phyloP scores from a whole-genome alignment of 306 rosid species.

The Albizia julibrissin region DNA sequence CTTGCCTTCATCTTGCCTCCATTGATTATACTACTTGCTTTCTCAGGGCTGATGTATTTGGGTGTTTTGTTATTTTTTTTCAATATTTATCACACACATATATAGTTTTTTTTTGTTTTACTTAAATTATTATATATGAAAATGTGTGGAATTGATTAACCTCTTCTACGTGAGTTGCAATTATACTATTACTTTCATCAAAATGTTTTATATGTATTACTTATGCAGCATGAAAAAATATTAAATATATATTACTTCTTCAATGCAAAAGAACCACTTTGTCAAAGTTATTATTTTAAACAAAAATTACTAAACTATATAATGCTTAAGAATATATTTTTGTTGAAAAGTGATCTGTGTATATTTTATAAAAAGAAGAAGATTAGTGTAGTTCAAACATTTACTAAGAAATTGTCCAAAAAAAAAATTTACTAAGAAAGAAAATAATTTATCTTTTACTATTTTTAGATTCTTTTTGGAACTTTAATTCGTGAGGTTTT shows the following conservation, averaged over 20 bases:
- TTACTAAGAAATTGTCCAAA: no score
- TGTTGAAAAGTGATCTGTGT: background rate
- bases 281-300: background rate
- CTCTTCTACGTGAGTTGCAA: background rate
- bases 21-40: slow-evolving; percentile 25
- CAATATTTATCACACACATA: background rate
- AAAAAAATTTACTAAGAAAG: background rate
- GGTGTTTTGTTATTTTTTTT: slow-evolving; percentile 20
- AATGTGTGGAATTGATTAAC: background rate
- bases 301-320: background rate
- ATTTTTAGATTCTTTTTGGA: background rate
- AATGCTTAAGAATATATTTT: background rate
- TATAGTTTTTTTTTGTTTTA: background rate
- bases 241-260: background rate
- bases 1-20: slow-evolving; percentile 62
- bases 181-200: background rate
- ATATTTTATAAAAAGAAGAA: background rate
- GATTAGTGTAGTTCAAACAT: background rate
- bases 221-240: background rate
- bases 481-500: background rate
- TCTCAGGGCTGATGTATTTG: slow-evolving; percentile 14
- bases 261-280: background rate
- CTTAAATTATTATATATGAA: background rate
- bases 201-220: background rate
- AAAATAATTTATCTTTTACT: background rate